phyloP scores from a whole-genome alignment of 768 basidiomycete genomes.

The Leccinum sublutescens region DNA sequence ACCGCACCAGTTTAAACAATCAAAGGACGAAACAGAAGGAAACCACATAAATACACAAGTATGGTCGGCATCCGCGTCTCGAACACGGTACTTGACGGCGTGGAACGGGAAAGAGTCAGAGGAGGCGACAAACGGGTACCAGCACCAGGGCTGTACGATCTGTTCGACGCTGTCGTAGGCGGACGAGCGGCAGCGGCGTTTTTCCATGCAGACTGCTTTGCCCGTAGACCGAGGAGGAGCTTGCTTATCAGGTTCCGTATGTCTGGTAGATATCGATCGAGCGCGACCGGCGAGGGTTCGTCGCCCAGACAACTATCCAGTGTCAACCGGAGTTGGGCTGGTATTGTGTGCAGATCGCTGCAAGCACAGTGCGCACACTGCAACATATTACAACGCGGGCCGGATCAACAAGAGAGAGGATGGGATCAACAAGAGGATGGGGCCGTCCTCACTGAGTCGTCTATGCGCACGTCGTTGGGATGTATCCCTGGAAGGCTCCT shows the following conservation, averaged over 20 bases:
- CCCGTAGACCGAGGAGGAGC: too few relatives aligned
- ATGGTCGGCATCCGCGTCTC: background rate
- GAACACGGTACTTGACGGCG: background rate
- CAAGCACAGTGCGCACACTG: background rate
- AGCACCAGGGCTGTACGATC: background rate
- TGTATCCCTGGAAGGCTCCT: conserved; percentile 71
- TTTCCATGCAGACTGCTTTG: conserved; percentile 27
- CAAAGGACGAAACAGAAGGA: background rate
- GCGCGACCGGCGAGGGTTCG: conserved; percentile 31
- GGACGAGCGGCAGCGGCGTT: conserved; percentile 10
- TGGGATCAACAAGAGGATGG: background rate
- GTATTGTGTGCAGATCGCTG: conserved; percentile 41
- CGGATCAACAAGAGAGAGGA: too few relatives aligned
- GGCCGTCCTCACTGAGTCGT: conserved; percentile 1
- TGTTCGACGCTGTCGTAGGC: conserved; percentile 5
- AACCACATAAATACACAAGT: background rate
- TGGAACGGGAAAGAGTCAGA: background rate
- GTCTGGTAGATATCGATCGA: conserved; percentile 38
- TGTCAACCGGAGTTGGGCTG: conserved; percentile 36
- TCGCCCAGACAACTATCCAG: conserved; percentile 48
- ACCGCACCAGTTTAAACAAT: background rate
- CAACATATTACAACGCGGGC: background rate
- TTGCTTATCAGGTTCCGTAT: too few relatives aligned
- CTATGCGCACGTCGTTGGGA: conserved; percentile 67
- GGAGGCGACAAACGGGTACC: background rate